phyloP scores from a whole-genome alignment of 176 grass and related monocot species.

The Oryza punctata region DNA sequence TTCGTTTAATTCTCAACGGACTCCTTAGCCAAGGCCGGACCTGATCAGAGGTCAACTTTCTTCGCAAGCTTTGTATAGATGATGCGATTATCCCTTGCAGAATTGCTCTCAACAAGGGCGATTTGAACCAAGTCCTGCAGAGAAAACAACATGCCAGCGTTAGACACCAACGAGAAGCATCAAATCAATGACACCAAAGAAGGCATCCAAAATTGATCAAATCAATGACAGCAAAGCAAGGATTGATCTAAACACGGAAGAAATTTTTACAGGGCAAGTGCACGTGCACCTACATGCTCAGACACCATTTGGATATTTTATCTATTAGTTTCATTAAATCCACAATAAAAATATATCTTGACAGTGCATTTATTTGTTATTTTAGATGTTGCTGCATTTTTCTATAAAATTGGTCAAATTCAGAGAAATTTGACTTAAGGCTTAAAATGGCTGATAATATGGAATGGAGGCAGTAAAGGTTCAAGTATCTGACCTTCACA shows the following conservation, averaged over 20 bases:
- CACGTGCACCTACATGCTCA: no score
- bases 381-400: no score
- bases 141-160: slow-evolving; percentile 1
- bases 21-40: not conserved
- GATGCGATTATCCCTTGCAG: slow-evolving; percentile 85
- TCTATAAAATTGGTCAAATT: no score
- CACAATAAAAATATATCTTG: no score
- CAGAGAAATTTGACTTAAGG: no score
- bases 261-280: not conserved
- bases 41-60: slow-evolving; percentile 51
- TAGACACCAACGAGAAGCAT: not conserved
- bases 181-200: no score
- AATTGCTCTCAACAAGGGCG: slow-evolving; percentile 92
- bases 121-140: slow-evolving; percentile 87
- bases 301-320: no score
- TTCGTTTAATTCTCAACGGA: not conserved
- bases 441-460: no score
- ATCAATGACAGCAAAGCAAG: not conserved
- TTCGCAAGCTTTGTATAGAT: slow-evolving; percentile 85
- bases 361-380: no score
- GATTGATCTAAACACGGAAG: not conserved
- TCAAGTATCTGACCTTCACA: slow-evolving; percentile 74
- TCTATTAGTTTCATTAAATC: no score
- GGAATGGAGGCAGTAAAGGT: not conserved
- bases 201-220: not conserved